These are phyloP conservation scores for Scheffersomyces coipomensis DNA, from an alignment of 805 yeast species.

Conservation along the genomic window DNA sequence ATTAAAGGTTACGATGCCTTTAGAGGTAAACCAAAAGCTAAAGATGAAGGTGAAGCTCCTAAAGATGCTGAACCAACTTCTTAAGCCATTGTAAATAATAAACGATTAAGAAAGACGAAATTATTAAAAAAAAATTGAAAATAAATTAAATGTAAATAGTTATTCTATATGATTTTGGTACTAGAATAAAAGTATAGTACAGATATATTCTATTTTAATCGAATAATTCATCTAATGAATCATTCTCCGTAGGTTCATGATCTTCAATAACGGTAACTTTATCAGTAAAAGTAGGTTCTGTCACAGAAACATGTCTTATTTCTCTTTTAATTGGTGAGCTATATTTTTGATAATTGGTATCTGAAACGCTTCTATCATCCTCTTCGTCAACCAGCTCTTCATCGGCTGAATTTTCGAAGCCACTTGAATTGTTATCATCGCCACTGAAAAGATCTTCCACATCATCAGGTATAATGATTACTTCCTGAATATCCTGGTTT, in stretches of 20 bases:
- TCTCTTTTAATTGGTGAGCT: not conserved
- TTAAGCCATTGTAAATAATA: not conserved
- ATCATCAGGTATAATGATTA: not conserved
- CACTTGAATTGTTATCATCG: not conserved
- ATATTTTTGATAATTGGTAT: too few relatives aligned
- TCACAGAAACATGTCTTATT: not conserved
- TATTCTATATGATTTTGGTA: not conserved
- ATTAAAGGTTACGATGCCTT: constrained; percentile 51
- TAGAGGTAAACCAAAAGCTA: constrained; percentile 27
- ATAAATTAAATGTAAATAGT: constrained; percentile 5
- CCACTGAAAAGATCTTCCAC: not conserved
- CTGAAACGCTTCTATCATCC: not conserved
- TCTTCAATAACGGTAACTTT: not conserved
- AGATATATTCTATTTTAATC: constrained; percentile 1
- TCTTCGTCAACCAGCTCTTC: not conserved
- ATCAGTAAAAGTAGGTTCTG: not conserved
- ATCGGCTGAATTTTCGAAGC: not conserved
- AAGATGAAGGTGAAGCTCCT: not conserved
- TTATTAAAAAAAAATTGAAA: constrained; percentile 7
- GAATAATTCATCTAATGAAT: constrained; percentile 21
- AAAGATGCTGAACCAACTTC: constrained; percentile 2
- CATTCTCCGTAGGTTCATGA: constrained; percentile 5
- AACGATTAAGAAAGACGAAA: too few relatives aligned
- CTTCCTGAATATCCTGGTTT: not conserved
- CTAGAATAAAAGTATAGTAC: not conserved